These are phyloP conservation scores for Dunaliella salina DNA, from an alignment of 163 green algal genomes.

Conservation along the genomic window DNA sequence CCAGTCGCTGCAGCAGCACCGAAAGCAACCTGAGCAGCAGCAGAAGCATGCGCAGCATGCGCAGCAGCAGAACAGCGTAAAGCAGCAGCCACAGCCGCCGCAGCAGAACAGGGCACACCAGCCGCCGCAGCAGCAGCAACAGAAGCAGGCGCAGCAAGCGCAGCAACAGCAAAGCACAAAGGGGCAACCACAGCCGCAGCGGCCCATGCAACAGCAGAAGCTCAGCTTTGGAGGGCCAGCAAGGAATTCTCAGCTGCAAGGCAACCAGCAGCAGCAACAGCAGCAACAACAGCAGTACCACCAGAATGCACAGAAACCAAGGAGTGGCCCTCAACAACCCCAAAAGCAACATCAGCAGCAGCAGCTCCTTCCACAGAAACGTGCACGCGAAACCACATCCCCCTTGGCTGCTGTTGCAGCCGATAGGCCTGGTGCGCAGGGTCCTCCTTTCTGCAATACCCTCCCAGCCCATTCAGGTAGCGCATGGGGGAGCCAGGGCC, in stretches of 20 bases:
- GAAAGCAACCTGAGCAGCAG: background rate
- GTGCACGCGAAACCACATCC: background rate
- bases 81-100: background rate
- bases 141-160: background rate
- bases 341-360: constrained; percentile 1
- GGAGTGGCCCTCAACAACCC: no score
- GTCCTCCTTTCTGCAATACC: background rate
- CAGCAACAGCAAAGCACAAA: background rate
- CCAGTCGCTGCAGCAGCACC: background rate
- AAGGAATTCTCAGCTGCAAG: background rate
- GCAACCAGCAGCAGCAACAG: constrained; percentile 12
- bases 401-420: no score
- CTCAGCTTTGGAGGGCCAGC: background rate
- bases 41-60: background rate
- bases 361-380: background rate
- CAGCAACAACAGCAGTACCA: no score
- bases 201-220: background rate
- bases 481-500: no score
- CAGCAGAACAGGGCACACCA: background rate
- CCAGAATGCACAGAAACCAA: no score
- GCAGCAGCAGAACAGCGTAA: background rate
- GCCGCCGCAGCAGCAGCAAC: background rate
- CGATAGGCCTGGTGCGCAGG: background rate
- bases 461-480: no score
- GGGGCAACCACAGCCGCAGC: constrained; percentile 2